Percentiles rank a stretch among this genome's conserved stretches.
These are phyloP conservation scores for Cladophialophora bantiana DNA, from an alignment of 2,329 filamentous ascomycete species.

Conservation along the genomic window DNA sequence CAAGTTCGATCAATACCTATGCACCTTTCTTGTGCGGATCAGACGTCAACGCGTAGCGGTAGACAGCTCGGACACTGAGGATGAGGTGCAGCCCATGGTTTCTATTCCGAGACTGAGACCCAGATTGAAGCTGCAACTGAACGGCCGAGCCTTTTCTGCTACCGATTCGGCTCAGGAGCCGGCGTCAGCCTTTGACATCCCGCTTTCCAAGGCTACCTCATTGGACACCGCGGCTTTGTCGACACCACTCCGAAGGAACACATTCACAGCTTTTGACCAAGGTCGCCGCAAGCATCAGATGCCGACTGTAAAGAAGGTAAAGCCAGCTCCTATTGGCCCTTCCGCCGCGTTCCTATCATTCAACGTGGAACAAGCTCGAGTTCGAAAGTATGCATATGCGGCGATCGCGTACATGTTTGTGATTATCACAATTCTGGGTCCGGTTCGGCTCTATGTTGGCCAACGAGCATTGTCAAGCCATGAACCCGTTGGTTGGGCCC, in stretches of 20 bases:
- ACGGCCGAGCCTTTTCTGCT: conserved; percentile 26
- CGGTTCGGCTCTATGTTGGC: conserved; percentile 74
- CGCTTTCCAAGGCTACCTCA: conserved; percentile 8
- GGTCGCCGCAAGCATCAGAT: conserved; percentile 3
- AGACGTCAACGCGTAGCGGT: conserved; percentile 15
- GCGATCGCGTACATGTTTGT: conserved; percentile 76
- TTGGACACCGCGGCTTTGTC: conserved; percentile 13
- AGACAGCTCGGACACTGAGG: conserved; percentile 31
- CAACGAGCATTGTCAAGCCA: conserved; percentile 70
- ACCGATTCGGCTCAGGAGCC: conserved; percentile 18
- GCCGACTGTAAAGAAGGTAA: conserved; percentile 13
- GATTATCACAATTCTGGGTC: conserved; percentile 69
- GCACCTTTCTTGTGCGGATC: conserved; percentile 19
- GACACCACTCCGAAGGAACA: conserved; percentile 27
- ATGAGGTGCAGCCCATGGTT: conserved; percentile 18
- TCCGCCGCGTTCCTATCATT: conserved; percentile 70
- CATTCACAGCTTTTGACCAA: conserved; percentile 53
- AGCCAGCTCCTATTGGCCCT: conserved; percentile 49
- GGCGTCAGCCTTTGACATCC: conserved; percentile 20
- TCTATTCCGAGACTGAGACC: conserved; percentile 17
- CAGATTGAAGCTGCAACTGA: conserved; percentile 24
- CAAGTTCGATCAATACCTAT: conserved; percentile 31
- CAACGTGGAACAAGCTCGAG: conserved; percentile 76
- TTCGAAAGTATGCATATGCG: conserved; percentile 85
- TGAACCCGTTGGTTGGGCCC: conserved; percentile 91